Evolutionary conservation across 495 filamentous ascomycete genomes (phyloP), one percentile per base, ranked within the genome.

Genomic region (Cladorrhinum samala): DNA sequence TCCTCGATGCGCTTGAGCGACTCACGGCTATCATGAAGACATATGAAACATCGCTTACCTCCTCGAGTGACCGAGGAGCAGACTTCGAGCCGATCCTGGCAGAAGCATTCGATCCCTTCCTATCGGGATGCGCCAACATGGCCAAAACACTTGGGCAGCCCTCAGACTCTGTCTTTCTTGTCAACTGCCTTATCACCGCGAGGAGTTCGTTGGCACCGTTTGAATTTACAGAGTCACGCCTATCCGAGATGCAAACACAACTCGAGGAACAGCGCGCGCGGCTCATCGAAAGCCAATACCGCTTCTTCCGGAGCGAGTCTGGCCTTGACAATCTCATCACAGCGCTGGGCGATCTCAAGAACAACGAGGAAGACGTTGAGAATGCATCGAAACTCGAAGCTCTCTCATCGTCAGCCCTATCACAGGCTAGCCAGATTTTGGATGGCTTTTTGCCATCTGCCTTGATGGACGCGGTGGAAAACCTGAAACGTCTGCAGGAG

Each of bases 371-470:
- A 7, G 69, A 72, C 49, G 56, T 72, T 0, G 59, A 57, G 23
- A 69, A 68, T 16, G 64, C 73, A 11, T 50, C 65, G 7, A 50
- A 64, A 20, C 67, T 80, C 18, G 68, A 77, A 46, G 55, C 76
- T 39, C 83, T 91, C 64, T 82, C 87, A 51, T 79, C 83, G 0
- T 72, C 79, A 11, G 68, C 79, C 2, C 76, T 96, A 19, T 70
- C 77, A 11, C 65, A 72, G 33, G 83, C 84, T 6, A 86, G 85
- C 61, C 88, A 94, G 60, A 78, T 80, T 21, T 80, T 98, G 3
- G 94, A 98, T 66, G 84, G 88, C 57, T 97, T 96, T 69, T 77
- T 98, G 18, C 91, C 91, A 0, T 92, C 88, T 8, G 93, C 92
- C 8, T 70, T 95, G 16, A 93, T 96, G 80, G 93, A 98, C 65